These are phyloP conservation scores for Taiozyma onychis DNA, from an alignment of 1,139 yeast species.

Conservation along the genomic window DNA sequence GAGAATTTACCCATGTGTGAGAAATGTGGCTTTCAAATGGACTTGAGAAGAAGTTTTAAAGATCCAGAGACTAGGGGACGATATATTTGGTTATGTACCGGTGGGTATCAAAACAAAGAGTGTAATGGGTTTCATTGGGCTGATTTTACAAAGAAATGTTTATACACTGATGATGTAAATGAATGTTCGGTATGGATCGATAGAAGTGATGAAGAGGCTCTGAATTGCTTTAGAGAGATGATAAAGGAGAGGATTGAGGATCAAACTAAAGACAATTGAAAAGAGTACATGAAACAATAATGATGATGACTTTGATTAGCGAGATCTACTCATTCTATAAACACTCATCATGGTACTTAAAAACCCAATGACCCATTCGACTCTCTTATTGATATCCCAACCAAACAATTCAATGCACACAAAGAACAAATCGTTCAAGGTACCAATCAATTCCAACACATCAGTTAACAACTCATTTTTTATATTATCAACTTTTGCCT, in stretches of 20 bases:
- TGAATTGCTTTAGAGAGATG: slow-evolving; percentile 13
- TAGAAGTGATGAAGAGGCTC: slow-evolving; percentile 26
- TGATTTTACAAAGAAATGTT: slow-evolving; percentile 31
- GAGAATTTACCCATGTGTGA: slow-evolving; percentile 45
- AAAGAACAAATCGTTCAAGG: slow-evolving; percentile 19
- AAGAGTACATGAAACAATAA: neutral
- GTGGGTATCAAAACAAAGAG: slow-evolving; percentile 28
- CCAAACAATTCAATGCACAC: slow-evolving; percentile 21
- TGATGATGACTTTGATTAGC: neutral
- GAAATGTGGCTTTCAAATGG: slow-evolving; percentile 40
- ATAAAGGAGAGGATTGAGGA: slow-evolving; percentile 1
- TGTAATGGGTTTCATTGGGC: slow-evolving; percentile 48
- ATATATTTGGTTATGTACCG: slow-evolving; percentile 50
- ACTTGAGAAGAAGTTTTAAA: slow-evolving; percentile 42
- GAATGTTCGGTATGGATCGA: slow-evolving; percentile 34
- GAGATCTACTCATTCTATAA: slow-evolving; percentile 17
- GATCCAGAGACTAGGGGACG: slow-evolving; percentile 38
- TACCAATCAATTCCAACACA: slow-evolving; percentile 15
- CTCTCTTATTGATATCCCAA: slow-evolving; percentile 14
- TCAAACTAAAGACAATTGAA: neutral
- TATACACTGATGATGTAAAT: slow-evolving; percentile 24
- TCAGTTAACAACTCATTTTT: slow-evolving; percentile 12
- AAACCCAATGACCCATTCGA: slow-evolving; percentile 18
- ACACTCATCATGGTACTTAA: slow-evolving; percentile 18
- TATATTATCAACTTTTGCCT: slow-evolving; percentile 14